Base-by-base conservation (phyloP, 2,329 filamentous ascomycete genomes). In the Nothophaeocryptopus gaeumannii region DNA sequence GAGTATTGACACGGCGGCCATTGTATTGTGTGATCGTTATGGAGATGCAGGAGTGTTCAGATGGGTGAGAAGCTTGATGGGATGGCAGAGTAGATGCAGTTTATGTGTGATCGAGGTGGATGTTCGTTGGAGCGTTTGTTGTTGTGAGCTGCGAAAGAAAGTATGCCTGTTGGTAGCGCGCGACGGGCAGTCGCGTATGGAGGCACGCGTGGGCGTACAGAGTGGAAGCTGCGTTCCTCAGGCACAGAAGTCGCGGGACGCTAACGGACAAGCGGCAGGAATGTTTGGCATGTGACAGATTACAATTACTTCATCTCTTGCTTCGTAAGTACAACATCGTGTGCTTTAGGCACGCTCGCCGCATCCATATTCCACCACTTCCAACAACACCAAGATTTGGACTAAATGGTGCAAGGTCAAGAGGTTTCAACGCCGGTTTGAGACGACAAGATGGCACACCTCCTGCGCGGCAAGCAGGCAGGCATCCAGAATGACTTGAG, bases 1-100 rank as follows among this genome's bases (percentile, higher is more conserved):
- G 61, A 99, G 83, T 53, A 99, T 84, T 62, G 91, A 95, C 58
- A 99, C 91, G 68, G 96, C 88, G 68, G 93, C 96, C 93, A 96
- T 96, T 60, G 68, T 80, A 75, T 29, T 20, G 14, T 20, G 14
- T 39, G 13, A 13, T 38, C 35, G 35, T 16, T 38, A 34, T 20
- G 33, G 5, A 35, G 36, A 10, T 32, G 13, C n/a, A 45, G 12
- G 8, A 9, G n/a, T 29, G 30, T 16, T 14, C 15, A 29, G 37
- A 40, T 32, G 29, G n/a, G 12, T 29, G 36, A 30, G 32, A 13
- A 13, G 45, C 8, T 15, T 8, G 13, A 30, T 45, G 16, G 34
- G 13, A 11, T 43, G 29, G 42, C 5, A 35, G 3, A 35, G 20
- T 12, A 30, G 29, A 16, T 45, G 42, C 11, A 14, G 26, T 13